These are phyloP conservation scores for Tricholoma sp. DNA, from an alignment of 768 basidiomycete species.

Conservation along the genomic window DNA sequence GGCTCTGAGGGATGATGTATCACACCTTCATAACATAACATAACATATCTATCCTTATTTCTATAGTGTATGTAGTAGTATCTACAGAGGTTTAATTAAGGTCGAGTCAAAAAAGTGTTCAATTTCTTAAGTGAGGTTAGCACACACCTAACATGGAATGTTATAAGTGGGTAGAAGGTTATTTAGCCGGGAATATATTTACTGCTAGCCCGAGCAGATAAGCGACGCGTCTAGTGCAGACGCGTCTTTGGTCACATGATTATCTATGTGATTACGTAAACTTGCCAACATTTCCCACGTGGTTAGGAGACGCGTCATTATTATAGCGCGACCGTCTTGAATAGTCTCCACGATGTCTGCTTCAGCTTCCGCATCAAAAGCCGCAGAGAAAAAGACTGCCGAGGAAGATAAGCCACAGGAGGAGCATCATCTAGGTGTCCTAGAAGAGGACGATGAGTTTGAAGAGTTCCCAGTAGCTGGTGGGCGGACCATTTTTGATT, in stretches of 20 bases:
- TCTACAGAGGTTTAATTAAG: not conserved
- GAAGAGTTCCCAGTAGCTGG: slow-evolving; percentile 89
- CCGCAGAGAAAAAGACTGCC: slow-evolving; percentile 31
- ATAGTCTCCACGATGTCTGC: slow-evolving; percentile 30
- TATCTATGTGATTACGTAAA: not conserved
- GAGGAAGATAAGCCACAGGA: slow-evolving; percentile 42
- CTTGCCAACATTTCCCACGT: slow-evolving; percentile 7
- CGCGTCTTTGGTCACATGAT: not conserved
- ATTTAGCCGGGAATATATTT: too few species aligned
- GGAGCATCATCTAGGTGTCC: slow-evolving; percentile 69
- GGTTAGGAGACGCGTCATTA: slow-evolving; percentile 16
- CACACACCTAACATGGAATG: too few species aligned
- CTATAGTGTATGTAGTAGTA: not conserved
- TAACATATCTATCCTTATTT: slow-evolving; percentile 16
- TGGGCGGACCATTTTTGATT: slow-evolving; percentile 23
- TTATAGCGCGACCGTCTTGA: not conserved
- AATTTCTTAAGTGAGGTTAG: too few species aligned
- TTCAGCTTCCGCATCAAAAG: slow-evolving; percentile 45
- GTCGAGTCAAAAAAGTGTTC: too few species aligned
- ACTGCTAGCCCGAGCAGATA: too few species aligned
- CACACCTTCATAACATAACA: not conserved
- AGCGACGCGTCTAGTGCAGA: not conserved
- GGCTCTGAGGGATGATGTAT: slow-evolving; percentile 4
- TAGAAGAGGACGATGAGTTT: slow-evolving; percentile 97
- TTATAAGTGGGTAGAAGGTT: too few species aligned